Evolutionary conservation across 106 monocot species (phyloP).

Genomic region (Dendrobium catenatum): DNA sequence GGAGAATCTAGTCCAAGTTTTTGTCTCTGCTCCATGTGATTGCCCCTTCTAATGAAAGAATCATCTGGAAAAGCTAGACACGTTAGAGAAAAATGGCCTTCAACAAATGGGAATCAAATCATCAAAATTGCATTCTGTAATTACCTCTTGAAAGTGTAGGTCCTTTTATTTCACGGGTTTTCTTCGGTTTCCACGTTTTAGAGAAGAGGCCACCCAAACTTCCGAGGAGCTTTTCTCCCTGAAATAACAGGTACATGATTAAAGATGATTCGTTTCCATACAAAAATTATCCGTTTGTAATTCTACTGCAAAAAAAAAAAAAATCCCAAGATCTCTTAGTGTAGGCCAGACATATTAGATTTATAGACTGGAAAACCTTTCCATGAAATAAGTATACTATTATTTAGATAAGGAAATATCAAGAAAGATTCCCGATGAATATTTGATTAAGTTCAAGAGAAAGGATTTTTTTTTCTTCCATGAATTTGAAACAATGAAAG

Average conservation of each 20-base stretch:
- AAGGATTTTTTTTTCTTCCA: too few species aligned
- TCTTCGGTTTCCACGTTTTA: conserved; percentile 76
- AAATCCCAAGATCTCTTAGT: too few species aligned
- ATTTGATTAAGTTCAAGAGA: too few species aligned
- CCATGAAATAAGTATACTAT: too few species aligned
- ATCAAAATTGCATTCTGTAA: background rate
- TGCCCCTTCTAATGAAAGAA: conserved; percentile 39
- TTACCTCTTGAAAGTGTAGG: conserved; percentile 49
- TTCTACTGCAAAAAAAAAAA: too few species aligned
- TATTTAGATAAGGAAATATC: background rate
- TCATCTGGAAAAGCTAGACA: conserved; percentile 24
- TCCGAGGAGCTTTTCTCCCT: conserved; percentile 81
- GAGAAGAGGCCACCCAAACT: conserved; percentile 77
- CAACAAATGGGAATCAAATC: background rate
- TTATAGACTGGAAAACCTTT: too few species aligned
- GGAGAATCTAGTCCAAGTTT: conserved; percentile 41
- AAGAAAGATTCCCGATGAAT: too few species aligned
- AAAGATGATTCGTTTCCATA: too few species aligned
- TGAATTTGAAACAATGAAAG: too few species aligned
- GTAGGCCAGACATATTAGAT: too few species aligned
- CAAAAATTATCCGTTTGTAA: too few species aligned
- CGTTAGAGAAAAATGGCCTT: background rate
- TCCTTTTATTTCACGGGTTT: conserved; percentile 49
- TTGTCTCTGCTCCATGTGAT: conserved; percentile 54
- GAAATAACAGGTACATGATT: conserved; percentile 5